These are phyloP conservation scores for Candida montana DNA, from an alignment of 805 yeast genomes.

Conservation along the genomic window DNA sequence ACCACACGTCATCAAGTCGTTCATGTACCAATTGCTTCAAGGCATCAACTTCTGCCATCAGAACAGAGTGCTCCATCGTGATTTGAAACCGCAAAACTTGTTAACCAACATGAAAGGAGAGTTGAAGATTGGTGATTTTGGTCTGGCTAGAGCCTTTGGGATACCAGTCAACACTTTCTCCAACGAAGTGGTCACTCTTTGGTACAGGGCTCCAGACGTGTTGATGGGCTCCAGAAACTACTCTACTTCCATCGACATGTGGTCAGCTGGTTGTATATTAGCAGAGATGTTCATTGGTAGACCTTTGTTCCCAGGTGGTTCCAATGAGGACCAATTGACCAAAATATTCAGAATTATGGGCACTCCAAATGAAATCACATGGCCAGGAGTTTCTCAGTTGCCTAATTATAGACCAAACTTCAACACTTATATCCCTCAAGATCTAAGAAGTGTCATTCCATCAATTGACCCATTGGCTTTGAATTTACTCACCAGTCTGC, in stretches of 20 bases:
- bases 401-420: slow-evolving; percentile 85
- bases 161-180: slow-evolving; percentile 97
- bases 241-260: slow-evolving; percentile 94
- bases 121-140: slow-evolving; percentile 92
- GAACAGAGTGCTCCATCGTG: slow-evolving; percentile 63
- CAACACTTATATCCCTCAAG: slow-evolving; percentile 85
- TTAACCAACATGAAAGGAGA: slow-evolving; percentile 87
- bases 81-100: slow-evolving; percentile 91
- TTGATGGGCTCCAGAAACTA: slow-evolving; percentile 91
- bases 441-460: slow-evolving; percentile 71
- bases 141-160: slow-evolving; percentile 95
- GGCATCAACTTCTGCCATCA: slow-evolving; percentile 73
- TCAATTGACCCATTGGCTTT: slow-evolving; percentile 78
- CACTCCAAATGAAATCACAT: slow-evolving; percentile 89
- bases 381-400: slow-evolving; percentile 93
- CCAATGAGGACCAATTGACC: slow-evolving; percentile 91
- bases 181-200: slow-evolving; percentile 93
- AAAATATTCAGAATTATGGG: slow-evolving; percentile 93
- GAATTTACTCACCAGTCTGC: slow-evolving; percentile 68
- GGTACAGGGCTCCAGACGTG: slow-evolving; percentile 99
- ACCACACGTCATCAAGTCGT: slow-evolving; percentile 76
- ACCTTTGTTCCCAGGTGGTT: slow-evolving; percentile 93
- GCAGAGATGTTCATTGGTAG: slow-evolving; percentile 99
- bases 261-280: slow-evolving; percentile 98
- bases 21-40: slow-evolving; percentile 87